Percentiles rank a stretch among this genome's conserved stretches.
phyloP scores from a whole-genome alignment of 192 early-diverging fungal genomes.

The Coemansia sp. region DNA sequence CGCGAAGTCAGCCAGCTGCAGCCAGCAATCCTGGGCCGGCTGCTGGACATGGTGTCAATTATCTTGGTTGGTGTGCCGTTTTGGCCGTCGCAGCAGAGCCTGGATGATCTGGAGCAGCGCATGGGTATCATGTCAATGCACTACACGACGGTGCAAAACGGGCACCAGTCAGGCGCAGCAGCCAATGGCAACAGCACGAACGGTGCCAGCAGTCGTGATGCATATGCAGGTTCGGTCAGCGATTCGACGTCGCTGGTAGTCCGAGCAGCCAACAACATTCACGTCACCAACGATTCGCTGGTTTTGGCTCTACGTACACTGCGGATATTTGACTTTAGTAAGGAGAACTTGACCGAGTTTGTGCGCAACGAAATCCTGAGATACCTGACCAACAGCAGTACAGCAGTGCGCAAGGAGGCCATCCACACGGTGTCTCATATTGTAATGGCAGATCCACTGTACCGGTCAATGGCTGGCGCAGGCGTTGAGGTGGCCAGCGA shows the following conservation, averaged over 20 bases:
- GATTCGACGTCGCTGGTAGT: conserved; percentile 19
- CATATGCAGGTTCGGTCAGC: neutral
- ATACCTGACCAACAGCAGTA: conserved; percentile 78
- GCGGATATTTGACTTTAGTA: conserved; percentile 83
- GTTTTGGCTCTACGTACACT: conserved; percentile 85
- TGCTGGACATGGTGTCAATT: conserved; percentile 86
- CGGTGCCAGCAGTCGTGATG: neutral
- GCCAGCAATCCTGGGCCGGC: conserved; percentile 80
- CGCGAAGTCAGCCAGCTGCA: conserved; percentile 76
- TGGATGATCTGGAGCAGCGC: conserved; percentile 30
- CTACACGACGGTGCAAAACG: conserved; percentile 2
- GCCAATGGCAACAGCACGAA: neutral
- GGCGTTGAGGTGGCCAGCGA: conserved; percentile 84
- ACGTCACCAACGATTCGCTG: conserved; percentile 54
- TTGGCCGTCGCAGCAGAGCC: conserved; percentile 32
- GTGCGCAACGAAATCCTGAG: conserved; percentile 81
- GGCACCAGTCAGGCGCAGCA: conserved; percentile 4
- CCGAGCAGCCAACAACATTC: conserved; percentile 11
- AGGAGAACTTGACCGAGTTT: conserved; percentile 85
- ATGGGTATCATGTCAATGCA: conserved; percentile 25
- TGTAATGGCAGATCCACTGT: conserved; percentile 80
- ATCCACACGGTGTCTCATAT: conserved; percentile 76
- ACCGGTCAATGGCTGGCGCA: conserved; percentile 70
- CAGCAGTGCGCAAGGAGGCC: conserved; percentile 79
- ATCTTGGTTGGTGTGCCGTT: conserved; percentile 83